Evolutionary conservation across 2,329 filamentous ascomycete species (phyloP).

Genomic region (Diplodia sapinea): DNA sequence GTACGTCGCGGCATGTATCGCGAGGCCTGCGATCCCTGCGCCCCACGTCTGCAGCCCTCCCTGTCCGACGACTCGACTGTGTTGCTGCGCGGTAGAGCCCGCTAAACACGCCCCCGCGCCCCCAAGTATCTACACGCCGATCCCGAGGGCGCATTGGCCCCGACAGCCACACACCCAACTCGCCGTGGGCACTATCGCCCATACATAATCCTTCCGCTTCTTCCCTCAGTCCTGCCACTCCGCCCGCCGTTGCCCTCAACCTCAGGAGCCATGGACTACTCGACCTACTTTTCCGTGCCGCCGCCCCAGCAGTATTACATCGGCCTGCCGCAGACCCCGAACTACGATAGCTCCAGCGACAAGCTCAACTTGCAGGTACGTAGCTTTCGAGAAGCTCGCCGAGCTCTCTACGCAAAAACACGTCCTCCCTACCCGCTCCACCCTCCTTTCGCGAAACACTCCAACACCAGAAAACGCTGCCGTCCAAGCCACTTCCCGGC

Average conservation of each 20-base stretch:
- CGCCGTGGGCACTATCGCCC: slow-evolving; percentile 1
- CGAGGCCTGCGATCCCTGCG: neutral
- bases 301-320: slow-evolving; percentile 58
- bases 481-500: neutral
- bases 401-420: neutral
- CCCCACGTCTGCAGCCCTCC: neutral
- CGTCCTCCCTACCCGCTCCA: neutral
- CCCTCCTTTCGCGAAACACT: neutral
- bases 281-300: slow-evolving; percentile 56
- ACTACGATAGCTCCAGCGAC: slow-evolving; percentile 34
- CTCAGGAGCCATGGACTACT: slow-evolving; percentile 59
- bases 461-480: neutral
- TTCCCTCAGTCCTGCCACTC: slow-evolving; percentile 11
- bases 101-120: slow-evolving; percentile 10
- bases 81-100: neutral
- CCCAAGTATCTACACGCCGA: slow-evolving; percentile 24
- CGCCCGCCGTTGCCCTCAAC: neutral
- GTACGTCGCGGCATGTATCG: slow-evolving; percentile 15
- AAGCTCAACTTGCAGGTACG: slow-evolving; percentile 27
- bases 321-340: slow-evolving; percentile 50
- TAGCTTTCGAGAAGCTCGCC: neutral
- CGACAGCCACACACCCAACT: neutral
- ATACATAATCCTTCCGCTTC: slow-evolving; percentile 25
- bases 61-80: neutral
- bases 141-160: slow-evolving; percentile 21